phyloP scores from a whole-genome alignment of 495 filamentous ascomycete species.

The Lepidopterella palustris region DNA sequence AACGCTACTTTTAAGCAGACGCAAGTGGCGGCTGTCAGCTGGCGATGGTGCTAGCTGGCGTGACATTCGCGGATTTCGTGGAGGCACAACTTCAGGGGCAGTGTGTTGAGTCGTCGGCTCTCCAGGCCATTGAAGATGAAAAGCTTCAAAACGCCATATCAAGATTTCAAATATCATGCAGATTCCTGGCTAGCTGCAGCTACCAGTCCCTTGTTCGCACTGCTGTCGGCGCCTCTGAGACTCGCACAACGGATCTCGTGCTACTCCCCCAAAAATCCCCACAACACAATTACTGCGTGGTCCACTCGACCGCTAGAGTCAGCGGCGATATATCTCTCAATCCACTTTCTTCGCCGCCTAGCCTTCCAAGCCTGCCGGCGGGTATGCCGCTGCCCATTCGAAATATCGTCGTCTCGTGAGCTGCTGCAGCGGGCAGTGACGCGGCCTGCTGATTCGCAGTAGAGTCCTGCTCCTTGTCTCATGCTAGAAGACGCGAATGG shows the following conservation, averaged over 20 bases:
- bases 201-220: constrained; percentile 1
- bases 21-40: constrained; percentile 25
- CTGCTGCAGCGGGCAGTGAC: not conserved
- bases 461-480: not conserved
- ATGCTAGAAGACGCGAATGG: not conserved
- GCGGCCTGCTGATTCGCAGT: not conserved
- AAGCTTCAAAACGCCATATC: not conserved
- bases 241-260: constrained; percentile 29
- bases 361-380: not conserved
- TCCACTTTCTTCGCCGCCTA: constrained; percentile 5
- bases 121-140: not conserved
- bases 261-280: constrained; percentile 17
- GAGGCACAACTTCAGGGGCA: constrained; percentile 4
- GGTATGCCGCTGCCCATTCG: not conserved
- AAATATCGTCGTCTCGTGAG: constrained; percentile 4
- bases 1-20: constrained; percentile 12
- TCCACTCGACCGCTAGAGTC: not conserved
- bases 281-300: constrained; percentile 12
- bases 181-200: constrained; percentile 5
- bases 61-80: constrained; percentile 4
- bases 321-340: not conserved
- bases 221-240: constrained; percentile 13
- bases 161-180: not conserved
- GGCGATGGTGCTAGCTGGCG: constrained; percentile 12
- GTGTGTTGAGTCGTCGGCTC: constrained; percentile 4